Percentiles rank a stretch among this genome's conserved stretches.
Evolutionary conservation across 805 yeast genomes (phyloP).

Genomic region (Metschnikowia lochheadii): DNA sequence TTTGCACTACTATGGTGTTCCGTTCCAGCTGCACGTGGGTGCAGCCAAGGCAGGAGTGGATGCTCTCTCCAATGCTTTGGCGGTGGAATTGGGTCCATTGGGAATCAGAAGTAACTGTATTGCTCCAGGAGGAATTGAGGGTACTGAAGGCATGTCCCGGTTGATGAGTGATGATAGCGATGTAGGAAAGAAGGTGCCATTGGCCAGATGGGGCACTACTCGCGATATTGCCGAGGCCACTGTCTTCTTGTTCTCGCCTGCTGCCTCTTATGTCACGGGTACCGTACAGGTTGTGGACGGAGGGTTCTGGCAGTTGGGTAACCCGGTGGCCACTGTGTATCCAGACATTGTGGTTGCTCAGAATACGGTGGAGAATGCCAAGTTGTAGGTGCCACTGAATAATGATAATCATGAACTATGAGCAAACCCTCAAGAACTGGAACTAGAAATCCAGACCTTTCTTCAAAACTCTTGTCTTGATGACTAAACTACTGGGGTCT

Average conservation of each 20-base stretch:
- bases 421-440: too few species aligned
- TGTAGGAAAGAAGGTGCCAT: constrained; percentile 50
- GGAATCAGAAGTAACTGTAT: constrained; percentile 81
- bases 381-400: constrained; percentile 15
- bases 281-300: constrained; percentile 83
- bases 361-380: constrained; percentile 23
- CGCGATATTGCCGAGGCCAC: constrained; percentile 86
- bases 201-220: constrained; percentile 65
- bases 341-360: constrained; percentile 29
- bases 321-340: constrained; percentile 30
- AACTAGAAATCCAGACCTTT: too few species aligned
- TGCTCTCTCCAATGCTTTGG: constrained; percentile 76
- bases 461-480: too few species aligned
- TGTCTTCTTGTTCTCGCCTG: constrained; percentile 76
- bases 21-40: constrained; percentile 84
- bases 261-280: constrained; percentile 76
- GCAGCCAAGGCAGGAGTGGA: constrained; percentile 97
- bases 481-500: too few species aligned
- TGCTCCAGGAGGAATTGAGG: constrained; percentile 89
- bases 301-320: constrained; percentile 80
- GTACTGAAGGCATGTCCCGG: constrained; percentile 81
- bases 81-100: constrained; percentile 87
- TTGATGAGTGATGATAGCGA: constrained; percentile 33
- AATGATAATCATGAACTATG: too few species aligned
- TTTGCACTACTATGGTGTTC: constrained; percentile 83